phyloP scores from a whole-genome alignment of 139 green algal genomes.

The Axilococcus clingmanii region DNA sequence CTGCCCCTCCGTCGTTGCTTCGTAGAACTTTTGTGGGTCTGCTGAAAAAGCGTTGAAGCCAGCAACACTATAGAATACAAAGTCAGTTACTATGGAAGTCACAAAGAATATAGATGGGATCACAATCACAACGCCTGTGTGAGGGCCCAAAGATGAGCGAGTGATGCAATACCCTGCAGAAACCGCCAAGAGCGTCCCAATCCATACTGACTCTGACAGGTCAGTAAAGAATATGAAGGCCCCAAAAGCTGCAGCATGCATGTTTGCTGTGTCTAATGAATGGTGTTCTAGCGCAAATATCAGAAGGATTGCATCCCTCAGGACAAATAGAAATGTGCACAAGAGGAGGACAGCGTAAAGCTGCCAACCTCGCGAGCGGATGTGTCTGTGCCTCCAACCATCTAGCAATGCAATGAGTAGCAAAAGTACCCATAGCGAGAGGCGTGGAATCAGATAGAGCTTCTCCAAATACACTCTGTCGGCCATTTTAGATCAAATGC shows the following conservation, averaged over 20 bases:
- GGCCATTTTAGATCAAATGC: too few species aligned
- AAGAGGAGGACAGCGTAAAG: slow-evolving; percentile 29
- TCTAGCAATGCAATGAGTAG: slow-evolving; percentile 19
- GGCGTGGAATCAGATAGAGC: too few species aligned
- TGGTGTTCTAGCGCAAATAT: neutral
- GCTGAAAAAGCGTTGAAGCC: slow-evolving; percentile 1
- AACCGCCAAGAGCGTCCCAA: slow-evolving; percentile 34
- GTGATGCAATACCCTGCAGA: slow-evolving; percentile 46
- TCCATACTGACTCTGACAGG: slow-evolving; percentile 24
- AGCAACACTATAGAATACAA: slow-evolving; percentile 23
- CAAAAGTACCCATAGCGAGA: slow-evolving; percentile 23
- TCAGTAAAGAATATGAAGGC: slow-evolving; percentile 38
- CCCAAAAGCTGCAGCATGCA: slow-evolving; percentile 1
- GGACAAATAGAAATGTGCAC: slow-evolving; percentile 14
- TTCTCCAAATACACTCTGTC: too few species aligned
- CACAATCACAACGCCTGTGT: slow-evolving; percentile 28
- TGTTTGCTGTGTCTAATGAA: neutral
- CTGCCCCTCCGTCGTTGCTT: slow-evolving; percentile 1
- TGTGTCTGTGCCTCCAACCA: slow-evolving; percentile 21
- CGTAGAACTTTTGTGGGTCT: neutral
- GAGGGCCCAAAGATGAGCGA: slow-evolving; percentile 28
- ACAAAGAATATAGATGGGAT: slow-evolving; percentile 40
- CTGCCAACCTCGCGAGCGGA: slow-evolving; percentile 23
- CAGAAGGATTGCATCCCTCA: slow-evolving; percentile 11
- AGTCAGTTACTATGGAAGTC: slow-evolving; percentile 33